Evolutionary conservation across 768 basidiomycete species (phyloP), one percentile per base, ranked within the genome.

Genomic region (Favolaschia claudopus): DNA sequence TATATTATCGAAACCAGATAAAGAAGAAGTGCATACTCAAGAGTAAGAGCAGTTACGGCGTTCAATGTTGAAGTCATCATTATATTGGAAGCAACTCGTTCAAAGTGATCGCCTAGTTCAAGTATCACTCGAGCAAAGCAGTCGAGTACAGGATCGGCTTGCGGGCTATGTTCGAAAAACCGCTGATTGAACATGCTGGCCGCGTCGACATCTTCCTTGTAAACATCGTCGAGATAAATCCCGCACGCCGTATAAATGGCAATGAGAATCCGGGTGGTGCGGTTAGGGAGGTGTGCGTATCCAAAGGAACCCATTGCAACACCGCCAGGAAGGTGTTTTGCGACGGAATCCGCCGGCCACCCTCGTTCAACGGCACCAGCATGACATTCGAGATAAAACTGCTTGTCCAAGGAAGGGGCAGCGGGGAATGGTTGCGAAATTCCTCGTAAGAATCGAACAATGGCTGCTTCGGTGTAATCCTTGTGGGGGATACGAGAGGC

Each of bases 221-320:
- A 64, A 2, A 59, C 48, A 57, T 82, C 79, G 58, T 83, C 81
- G 27, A 76, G 54, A 37, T 65, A 75, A 45, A 74, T 72, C n/a
- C 69, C 48, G 40, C 71, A 76, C 0, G 78, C 71, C 1, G 80
- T 81, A 60, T 72, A 81, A 9, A 81, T 66, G 4, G 77, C 73
- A 28, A 81, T 75, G 56, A 72, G 69, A 7, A 77, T 69, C 45
- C 68, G 68, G 1, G 69, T 72, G 29, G 74, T 57, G 48, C 64
- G 46, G 62, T 70, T 48, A 9, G 47, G 43, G 7, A 79, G 64
- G 57, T 79, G 77, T 0, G 45, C 57, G 27, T 73, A 75, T 2
- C 70, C 68, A 2, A 60, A 70, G 9, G 50, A 50, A 22, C 69
- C 67, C 37, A 73, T 75, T 22, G 63, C 46, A 32, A 72, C 73